These are phyloP conservation scores for Hirschioporus abietinus DNA, from an alignment of 768 basidiomycete genomes.

Conservation along the genomic window DNA sequence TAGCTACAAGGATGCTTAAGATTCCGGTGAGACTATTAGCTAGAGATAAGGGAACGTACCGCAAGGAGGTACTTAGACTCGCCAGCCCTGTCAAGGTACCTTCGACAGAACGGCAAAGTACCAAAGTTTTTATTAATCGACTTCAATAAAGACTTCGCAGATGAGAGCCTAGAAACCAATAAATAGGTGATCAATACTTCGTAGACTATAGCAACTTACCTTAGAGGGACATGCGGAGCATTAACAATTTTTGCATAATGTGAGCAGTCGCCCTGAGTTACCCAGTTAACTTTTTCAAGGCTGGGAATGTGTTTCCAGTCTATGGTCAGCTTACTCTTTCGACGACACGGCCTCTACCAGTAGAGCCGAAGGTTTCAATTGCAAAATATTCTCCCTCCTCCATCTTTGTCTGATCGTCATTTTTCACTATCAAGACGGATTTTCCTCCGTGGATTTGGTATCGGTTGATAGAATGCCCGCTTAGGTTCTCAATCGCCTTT, in stretches of 20 bases:
- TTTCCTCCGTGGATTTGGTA: conserved; percentile 96
- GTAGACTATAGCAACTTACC: conserved; percentile 41
- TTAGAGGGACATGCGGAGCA: conserved; percentile 66
- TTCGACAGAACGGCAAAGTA: conserved; percentile 90
- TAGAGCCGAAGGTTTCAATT: conserved; percentile 98
- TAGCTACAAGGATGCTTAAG: conserved; percentile 41
- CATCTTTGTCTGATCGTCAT: conserved; percentile 91
- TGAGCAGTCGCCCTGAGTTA: conserved; percentile 76
- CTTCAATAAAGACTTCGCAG: conserved; percentile 80
- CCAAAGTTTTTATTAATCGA: conserved; percentile 92
- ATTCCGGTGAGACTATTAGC: neutral
- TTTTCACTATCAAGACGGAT: conserved; percentile 84
- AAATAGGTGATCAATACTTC: neutral
- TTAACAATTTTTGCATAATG: conserved; percentile 80
- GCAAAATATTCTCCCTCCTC: conserved; percentile 99
- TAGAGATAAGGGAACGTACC: conserved; percentile 36
- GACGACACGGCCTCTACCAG: conserved; percentile 82
- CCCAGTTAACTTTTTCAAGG: conserved; percentile 1
- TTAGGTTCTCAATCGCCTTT: conserved; percentile 90
- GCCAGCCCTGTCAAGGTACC: conserved; percentile 89
- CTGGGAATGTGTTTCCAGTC: neutral
- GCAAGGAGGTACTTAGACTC: conserved; percentile 92
- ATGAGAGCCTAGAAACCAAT: conserved; percentile 52
- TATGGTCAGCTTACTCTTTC: conserved; percentile 53
- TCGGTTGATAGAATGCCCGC: conserved; percentile 86